phyloP scores from a whole-genome alignment of 1,139 yeast species.

The Geotrichum reessii region DNA sequence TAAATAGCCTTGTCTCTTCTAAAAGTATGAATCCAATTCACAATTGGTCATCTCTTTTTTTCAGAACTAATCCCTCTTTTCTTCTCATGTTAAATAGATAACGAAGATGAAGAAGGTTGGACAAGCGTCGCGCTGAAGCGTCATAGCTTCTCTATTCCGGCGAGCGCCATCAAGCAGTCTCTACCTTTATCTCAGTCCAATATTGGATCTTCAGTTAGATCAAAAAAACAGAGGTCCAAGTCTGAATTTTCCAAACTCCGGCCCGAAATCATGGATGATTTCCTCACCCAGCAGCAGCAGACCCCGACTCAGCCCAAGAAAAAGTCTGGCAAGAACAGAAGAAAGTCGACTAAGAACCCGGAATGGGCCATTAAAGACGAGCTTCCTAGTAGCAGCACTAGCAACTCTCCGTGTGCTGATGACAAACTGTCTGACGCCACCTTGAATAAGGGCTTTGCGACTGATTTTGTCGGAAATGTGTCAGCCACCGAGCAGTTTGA shows the following conservation, averaged over 20 bases:
- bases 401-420: background rate
- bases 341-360: slow-evolving; percentile 1
- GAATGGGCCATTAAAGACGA: slow-evolving; percentile 13
- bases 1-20: background rate
- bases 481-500: slow-evolving; percentile 21
- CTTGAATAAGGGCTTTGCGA: background rate
- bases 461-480: background rate
- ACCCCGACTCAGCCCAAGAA: background rate
- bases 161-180: background rate
- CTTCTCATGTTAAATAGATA: slow-evolving; percentile 8
- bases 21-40: background rate
- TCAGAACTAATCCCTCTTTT: background rate
- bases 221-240: slow-evolving; percentile 2
- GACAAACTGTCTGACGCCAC: background rate
- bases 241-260: slow-evolving; percentile 1
- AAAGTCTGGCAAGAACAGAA: background rate
- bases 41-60: background rate
- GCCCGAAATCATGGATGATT: background rate
- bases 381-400: background rate
- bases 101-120: slow-evolving; percentile 34
- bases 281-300: background rate
- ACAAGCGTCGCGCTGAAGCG: slow-evolving; percentile 30
- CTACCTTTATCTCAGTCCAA: background rate
- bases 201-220: background rate
- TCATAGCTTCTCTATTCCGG: slow-evolving; percentile 5